Evolutionary conservation across 2,329 filamentous ascomycete genomes (phyloP).

Genomic region (Colletotrichum tropicicola): DNA sequence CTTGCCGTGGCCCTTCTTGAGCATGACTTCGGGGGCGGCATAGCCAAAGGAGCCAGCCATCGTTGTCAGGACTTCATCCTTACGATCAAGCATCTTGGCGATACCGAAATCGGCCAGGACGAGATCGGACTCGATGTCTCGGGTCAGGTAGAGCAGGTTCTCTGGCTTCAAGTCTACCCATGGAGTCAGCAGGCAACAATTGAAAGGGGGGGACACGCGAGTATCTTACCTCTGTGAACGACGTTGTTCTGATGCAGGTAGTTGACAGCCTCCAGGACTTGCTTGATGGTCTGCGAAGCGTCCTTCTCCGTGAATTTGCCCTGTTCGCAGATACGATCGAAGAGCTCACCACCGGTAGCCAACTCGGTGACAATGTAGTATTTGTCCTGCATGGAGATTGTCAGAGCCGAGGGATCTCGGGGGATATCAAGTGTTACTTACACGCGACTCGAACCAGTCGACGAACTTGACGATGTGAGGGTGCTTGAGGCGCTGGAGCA

Average conservation of each 20-base stretch:
- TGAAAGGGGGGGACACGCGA: not conserved
- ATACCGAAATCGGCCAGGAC: slow-evolving; percentile 98
- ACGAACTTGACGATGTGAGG: slow-evolving; percentile 97
- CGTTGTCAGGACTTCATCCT: slow-evolving; percentile 91
- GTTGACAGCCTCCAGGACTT: slow-evolving; percentile 91
- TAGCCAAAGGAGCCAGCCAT: slow-evolving; percentile 99
- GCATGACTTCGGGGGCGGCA: slow-evolving; percentile 97
- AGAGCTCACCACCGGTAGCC: slow-evolving; percentile 94
- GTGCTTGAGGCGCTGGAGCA: slow-evolving; percentile 91
- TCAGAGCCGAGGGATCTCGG: slow-evolving; percentile 1
- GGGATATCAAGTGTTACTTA: slow-evolving; percentile 53
- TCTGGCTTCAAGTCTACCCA: slow-evolving; percentile 91
- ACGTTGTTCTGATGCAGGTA: slow-evolving; percentile 96
- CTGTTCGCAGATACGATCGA: slow-evolving; percentile 97
- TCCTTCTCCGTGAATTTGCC: slow-evolving; percentile 99
- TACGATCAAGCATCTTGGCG: slow-evolving; percentile 94
- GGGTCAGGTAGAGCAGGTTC: slow-evolving; percentile 93
- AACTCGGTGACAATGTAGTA: slow-evolving; percentile 99
- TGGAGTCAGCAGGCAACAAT: slow-evolving; percentile 19
- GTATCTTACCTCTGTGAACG: slow-evolving; percentile 82
- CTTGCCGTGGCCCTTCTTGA: slow-evolving; percentile 97
- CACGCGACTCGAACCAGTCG: slow-evolving; percentile 98
- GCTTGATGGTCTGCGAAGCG: slow-evolving; percentile 92
- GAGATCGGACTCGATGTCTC: slow-evolving; percentile 79
- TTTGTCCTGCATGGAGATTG: slow-evolving; percentile 75